phyloP scores from a whole-genome alignment of 768 basidiomycete genomes.

The Lactarius pseudohatsudake region DNA sequence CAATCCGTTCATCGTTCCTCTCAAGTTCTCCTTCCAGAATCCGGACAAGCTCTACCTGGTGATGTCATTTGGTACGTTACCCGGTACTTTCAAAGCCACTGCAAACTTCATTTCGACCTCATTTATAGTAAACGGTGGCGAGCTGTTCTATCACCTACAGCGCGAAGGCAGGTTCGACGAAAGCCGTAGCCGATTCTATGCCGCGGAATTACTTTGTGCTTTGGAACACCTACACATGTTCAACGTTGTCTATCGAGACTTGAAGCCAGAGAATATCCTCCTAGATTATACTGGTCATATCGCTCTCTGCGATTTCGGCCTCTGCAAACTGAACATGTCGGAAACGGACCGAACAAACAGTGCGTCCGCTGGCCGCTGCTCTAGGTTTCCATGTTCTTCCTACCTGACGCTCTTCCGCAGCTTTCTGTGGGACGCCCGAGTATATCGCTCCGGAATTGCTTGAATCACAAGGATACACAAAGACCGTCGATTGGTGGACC shows the following conservation, averaged over 20 bases:
- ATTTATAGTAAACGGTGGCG: constrained; percentile 85
- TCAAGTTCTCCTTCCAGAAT: constrained; percentile 99
- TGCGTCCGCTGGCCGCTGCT: constrained; percentile 38
- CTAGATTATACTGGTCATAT: constrained; percentile 98
- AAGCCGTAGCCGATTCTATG: constrained; percentile 91
- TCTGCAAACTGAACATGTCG: constrained; percentile 96
- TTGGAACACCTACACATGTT: constrained; percentile 95
- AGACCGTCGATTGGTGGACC: constrained; percentile 99
- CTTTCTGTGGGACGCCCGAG: constrained; percentile 96
- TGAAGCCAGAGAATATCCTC: constrained; percentile 98
- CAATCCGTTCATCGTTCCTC: constrained; percentile 97
- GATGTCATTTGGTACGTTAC: constrained; percentile 82
- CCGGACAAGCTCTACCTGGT: constrained; percentile 97
- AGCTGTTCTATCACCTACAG: constrained; percentile 97
- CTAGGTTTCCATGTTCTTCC: background rate
- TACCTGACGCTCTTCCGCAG: constrained; percentile 26
- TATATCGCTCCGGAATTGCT: constrained; percentile 98
- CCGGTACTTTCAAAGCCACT: background rate
- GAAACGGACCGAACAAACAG: constrained; percentile 98
- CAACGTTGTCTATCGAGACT: constrained; percentile 97
- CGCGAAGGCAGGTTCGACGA: constrained; percentile 96
- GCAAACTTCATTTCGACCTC: constrained; percentile 1
- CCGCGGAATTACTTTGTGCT: constrained; percentile 93
- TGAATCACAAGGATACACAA: constrained; percentile 95
- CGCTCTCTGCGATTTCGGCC: constrained; percentile 96